These are phyloP conservation scores for Colletotrichum zoysiae DNA, from an alignment of 2,329 filamentous ascomycete species.

Conservation along the genomic window DNA sequence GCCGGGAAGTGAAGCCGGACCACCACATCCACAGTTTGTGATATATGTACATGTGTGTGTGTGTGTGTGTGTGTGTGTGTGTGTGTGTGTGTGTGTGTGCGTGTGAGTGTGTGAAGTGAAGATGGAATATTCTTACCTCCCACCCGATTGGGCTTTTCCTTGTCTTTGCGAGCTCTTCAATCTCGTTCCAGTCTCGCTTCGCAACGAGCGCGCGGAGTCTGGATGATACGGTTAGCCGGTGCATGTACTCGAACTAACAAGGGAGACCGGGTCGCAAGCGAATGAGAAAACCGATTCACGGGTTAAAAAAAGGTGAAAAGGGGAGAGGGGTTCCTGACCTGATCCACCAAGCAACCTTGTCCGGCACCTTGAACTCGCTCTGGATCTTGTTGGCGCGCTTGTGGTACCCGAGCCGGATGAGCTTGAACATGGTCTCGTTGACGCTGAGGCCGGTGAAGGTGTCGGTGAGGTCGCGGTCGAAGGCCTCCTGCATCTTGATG, in stretches of 20 bases:
- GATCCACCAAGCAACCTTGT: conserved; percentile 91
- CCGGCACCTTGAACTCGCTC: conserved; percentile 91
- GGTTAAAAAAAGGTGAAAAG: background rate
- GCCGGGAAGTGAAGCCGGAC: background rate
- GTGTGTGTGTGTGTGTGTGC: background rate
- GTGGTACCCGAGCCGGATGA: conserved; percentile 84
- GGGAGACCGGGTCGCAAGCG: background rate
- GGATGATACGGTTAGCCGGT: conserved; percentile 6
- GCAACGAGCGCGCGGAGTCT: conserved; percentile 89
- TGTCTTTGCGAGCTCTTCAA: conserved; percentile 84
- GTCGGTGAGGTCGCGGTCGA: conserved; percentile 85
- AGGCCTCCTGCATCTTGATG: conserved; percentile 85
- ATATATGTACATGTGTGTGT: background rate
- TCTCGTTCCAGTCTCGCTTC: conserved; percentile 90
- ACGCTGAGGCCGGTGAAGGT: conserved; percentile 86
- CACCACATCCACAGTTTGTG: background rate
- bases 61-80: background rate
- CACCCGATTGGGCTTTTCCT: conserved; percentile 95
- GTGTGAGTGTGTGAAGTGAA: background rate
- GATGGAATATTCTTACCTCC: conserved; percentile 74
- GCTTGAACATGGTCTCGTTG: conserved; percentile 91
- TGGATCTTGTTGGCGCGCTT: conserved; percentile 90
- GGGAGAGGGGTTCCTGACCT: conserved; percentile 58
- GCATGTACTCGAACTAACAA: background rate
- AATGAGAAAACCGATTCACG: background rate